phyloP scores from a whole-genome alignment of 176 grass and related monocot species.

The Paspalum notatum region DNA sequence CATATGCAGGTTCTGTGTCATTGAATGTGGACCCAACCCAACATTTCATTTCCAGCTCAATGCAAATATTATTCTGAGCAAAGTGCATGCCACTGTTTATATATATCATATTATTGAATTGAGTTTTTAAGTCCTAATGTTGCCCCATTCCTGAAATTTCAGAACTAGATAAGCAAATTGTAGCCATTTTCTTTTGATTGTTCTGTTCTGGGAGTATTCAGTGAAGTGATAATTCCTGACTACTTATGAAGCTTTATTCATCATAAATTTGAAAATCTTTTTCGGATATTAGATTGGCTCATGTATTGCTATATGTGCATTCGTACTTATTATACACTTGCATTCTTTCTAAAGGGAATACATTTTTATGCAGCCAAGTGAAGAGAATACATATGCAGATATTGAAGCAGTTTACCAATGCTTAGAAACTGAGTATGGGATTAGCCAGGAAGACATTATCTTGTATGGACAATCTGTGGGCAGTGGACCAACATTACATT shows the following conservation, averaged over 20 bases:
- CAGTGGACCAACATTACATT: conserved; percentile 91
- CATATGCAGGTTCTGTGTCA: not conserved
- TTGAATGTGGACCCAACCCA: not conserved
- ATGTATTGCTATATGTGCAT: conserved; percentile 2
- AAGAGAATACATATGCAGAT: conserved; percentile 97
- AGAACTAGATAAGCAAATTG: not conserved
- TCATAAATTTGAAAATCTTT: conserved; percentile 10
- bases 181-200: conserved; percentile 10
- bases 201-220: not conserved
- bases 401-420: conserved; percentile 98
- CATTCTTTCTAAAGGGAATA: not conserved
- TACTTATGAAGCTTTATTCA: not conserved
- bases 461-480: conserved; percentile 99
- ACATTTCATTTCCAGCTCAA: not conserved
- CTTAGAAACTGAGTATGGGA: conserved; percentile 89
- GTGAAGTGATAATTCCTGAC: conserved; percentile 18
- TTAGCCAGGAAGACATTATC: conserved; percentile 96
- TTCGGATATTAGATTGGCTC: conserved; percentile 16
- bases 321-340: not conserved
- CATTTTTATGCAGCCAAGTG: conserved; percentile 66
- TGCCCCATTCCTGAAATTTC: conserved; percentile 2
- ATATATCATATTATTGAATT: not conserved
- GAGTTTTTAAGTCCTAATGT: not conserved
- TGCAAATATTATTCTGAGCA: not conserved
- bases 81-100: not conserved